A percentile compares a stretch with the other conserved stretches of the same genome.
Evolutionary conservation across 495 filamentous ascomycete species (phyloP).

Genomic region (Aspergillus homomorphus): DNA sequence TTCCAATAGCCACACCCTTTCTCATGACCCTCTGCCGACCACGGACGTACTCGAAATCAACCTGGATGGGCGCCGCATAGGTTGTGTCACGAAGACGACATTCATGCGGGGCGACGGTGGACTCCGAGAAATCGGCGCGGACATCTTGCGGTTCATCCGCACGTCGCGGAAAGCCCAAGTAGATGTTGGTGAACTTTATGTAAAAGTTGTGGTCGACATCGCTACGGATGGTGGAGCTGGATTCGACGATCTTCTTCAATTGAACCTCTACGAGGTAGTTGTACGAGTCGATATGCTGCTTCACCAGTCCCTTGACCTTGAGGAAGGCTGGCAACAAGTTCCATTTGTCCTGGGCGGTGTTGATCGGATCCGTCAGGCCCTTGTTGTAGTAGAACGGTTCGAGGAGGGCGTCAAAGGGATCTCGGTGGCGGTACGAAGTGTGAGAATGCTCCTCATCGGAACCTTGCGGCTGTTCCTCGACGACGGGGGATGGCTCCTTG

Average conservation of each 20-base stretch:
- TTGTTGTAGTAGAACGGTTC: constrained; percentile 97
- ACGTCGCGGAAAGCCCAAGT: constrained; percentile 73
- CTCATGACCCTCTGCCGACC: constrained; percentile 67
- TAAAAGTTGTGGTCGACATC: constrained; percentile 86
- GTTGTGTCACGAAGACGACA: constrained; percentile 93
- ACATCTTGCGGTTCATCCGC: constrained; percentile 59
- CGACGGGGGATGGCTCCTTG: constrained; percentile 11
- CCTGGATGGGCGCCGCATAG: constrained; percentile 87
- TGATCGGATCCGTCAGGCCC: constrained; percentile 85
- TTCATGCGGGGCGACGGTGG: constrained; percentile 78
- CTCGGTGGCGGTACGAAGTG: constrained; percentile 32
- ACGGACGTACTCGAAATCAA: constrained; percentile 82
- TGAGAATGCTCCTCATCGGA: constrained; percentile 13
- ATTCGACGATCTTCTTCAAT: constrained; percentile 90
- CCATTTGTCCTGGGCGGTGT: constrained; percentile 93
- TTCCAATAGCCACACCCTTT: constrained; percentile 72
- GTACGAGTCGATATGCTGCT: constrained; percentile 98
- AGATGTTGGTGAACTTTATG: constrained; percentile 86
- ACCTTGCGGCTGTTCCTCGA: constrained; percentile 13
- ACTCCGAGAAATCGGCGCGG: constrained; percentile 50
- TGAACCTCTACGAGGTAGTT: constrained; percentile 95
- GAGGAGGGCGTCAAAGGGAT: constrained; percentile 78
- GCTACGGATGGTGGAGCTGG: constrained; percentile 78
- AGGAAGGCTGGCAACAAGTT: constrained; percentile 94
- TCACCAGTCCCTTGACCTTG: constrained; percentile 93